These are phyloP conservation scores for Brassica incana DNA, from an alignment of 345 rosid species.

Conservation along the genomic window DNA sequence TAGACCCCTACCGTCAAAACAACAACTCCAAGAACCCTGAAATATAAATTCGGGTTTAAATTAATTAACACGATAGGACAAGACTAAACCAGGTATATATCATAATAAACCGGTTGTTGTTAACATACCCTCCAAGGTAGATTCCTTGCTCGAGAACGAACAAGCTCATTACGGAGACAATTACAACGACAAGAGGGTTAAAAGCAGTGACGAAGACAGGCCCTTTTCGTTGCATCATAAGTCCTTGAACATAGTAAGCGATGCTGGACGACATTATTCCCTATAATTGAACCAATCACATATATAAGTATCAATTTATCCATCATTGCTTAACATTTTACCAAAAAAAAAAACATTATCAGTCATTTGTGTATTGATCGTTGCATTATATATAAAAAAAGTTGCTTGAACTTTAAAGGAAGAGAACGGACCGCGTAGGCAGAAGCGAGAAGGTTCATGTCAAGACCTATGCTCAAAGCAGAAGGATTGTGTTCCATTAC, in stretches of 20 bases:
- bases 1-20: constrained; percentile 75
- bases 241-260: constrained; percentile 92
- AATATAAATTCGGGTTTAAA: constrained; percentile 10
- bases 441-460: constrained; percentile 94
- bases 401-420: not conserved
- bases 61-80: not conserved
- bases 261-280: constrained; percentile 95
- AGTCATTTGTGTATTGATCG: not conserved
- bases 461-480: constrained; percentile 71
- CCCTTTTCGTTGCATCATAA: constrained; percentile 79
- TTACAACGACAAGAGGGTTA: constrained; percentile 88
- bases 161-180: constrained; percentile 86
- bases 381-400: not conserved
- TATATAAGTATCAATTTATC: not conserved
- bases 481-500: constrained; percentile 71
- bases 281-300: constrained; percentile 37
- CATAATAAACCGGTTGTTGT: not conserved
- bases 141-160: constrained; percentile 83
- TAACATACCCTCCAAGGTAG: constrained; percentile 78
- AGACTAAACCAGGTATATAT: constrained; percentile 10
- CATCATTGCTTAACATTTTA: too few species aligned
- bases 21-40: constrained; percentile 63
- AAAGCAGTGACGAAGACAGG: constrained; percentile 95
- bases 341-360: not conserved
- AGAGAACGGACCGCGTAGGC: constrained; percentile 71